phyloP scores from a whole-genome alignment of 2,329 filamentous ascomycete species.

The Daldinia sp. region DNA sequence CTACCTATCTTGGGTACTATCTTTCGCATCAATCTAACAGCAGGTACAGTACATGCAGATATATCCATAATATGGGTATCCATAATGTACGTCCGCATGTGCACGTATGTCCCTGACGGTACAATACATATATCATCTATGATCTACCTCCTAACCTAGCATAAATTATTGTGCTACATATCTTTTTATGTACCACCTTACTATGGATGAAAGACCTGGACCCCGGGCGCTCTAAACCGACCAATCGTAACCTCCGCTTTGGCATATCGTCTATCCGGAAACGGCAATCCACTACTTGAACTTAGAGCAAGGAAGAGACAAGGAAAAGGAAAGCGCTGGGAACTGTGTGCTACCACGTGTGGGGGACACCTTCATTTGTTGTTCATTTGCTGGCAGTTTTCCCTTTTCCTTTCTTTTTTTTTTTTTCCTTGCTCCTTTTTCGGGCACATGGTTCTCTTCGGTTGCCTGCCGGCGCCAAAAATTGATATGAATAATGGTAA shows the following conservation, averaged over 20 bases:
- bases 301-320: background rate
- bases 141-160: too few relatives aligned
- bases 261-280: conserved; percentile 19
- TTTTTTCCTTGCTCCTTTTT: background rate
- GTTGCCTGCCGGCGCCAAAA: conserved; percentile 10
- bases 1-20: background rate
- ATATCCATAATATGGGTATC: too few relatives aligned
- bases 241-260: conserved; percentile 18
- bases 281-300: conserved; percentile 21
- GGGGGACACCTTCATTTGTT: conserved; percentile 15
- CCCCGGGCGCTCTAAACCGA: conserved; percentile 4
- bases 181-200: background rate
- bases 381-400: background rate
- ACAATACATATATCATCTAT: conserved; percentile 3
- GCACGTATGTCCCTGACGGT: background rate
- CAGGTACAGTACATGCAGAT: background rate
- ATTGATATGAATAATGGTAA: background rate
- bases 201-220: conserved; percentile 2
- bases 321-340: background rate
- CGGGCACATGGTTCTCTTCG: background rate
- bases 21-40: conserved; percentile 4
- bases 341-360: conserved; percentile 24
- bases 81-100: too few relatives aligned
- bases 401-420: conserved; percentile 1
- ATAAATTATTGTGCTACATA: background rate